Conservation (phyloP, 192 early-diverging fungal genomes). For the Coemansia sp. region DNA sequence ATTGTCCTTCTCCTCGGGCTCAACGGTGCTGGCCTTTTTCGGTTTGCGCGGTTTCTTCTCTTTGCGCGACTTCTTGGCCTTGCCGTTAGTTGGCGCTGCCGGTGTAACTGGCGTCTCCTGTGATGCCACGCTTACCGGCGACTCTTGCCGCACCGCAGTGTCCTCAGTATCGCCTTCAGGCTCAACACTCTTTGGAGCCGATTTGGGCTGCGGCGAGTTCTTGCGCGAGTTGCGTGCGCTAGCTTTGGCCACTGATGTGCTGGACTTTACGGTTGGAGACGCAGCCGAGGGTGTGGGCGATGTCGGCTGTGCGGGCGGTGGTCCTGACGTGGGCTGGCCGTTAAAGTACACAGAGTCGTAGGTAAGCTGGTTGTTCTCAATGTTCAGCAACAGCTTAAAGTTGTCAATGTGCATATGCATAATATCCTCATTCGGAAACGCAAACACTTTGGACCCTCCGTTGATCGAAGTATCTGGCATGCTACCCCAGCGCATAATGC, state of each 20-base stretch:
- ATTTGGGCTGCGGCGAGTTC: conserved; percentile 51
- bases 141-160: not conserved
- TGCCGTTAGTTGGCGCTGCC: not conserved
- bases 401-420: conserved; percentile 56
- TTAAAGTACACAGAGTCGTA: conserved; percentile 47
- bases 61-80: conserved; percentile 21
- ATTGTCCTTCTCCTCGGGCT: conserved; percentile 1
- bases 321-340: conserved; percentile 43
- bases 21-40: conserved; percentile 8
- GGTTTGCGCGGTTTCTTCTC: conserved; percentile 39
- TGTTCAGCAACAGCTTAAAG: conserved; percentile 47
- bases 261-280: conserved; percentile 22
- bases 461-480: conserved; percentile 63
- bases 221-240: conserved; percentile 43
- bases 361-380: conserved; percentile 53
- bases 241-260: conserved; percentile 35
- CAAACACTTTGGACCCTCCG: conserved; percentile 64
- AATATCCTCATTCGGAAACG: conserved; percentile 43
- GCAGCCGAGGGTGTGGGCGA: conserved; percentile 10
- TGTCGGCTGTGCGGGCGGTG: conserved; percentile 16
- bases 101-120: conserved; percentile 10
- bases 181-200: conserved; percentile 11
- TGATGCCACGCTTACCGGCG: conserved; percentile 10
- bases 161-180: conserved; percentile 4
- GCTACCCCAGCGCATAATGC: conserved; percentile 68